phyloP scores from a whole-genome alignment of 345 rosid species.

The Aegle marmelos region DNA sequence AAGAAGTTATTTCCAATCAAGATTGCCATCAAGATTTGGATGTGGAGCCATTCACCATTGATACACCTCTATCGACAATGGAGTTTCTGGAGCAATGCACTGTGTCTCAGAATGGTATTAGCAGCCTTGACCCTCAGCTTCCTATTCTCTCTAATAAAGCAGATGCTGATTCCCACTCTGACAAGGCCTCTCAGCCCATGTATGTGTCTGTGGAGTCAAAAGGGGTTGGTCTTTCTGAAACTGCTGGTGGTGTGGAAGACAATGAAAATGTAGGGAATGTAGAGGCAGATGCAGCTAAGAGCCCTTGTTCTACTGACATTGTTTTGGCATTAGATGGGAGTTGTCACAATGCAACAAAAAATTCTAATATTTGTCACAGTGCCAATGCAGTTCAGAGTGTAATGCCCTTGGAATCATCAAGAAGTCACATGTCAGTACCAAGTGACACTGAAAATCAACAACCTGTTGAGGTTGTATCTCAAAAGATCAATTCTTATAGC shows the following conservation, averaged over 20 bases:
- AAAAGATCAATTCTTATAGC: constrained; percentile 10
- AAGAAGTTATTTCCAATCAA: constrained; percentile 1
- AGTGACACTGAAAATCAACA: constrained; percentile 4
- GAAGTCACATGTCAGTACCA: not conserved
- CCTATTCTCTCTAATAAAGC: constrained; percentile 3
- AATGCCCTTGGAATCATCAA: constrained; percentile 7
- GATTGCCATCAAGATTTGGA: not conserved
- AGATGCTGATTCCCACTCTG: not conserved
- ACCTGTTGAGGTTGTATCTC: constrained; percentile 7
- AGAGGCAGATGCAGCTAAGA: not conserved
- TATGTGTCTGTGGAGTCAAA: constrained; percentile 5
- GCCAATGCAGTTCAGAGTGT: not conserved
- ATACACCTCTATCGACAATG: not conserved
- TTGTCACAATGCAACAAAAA: not conserved
- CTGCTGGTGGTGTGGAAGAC: not conserved
- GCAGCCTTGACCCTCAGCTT: constrained; percentile 7
- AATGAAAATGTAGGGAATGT: constrained; percentile 9
- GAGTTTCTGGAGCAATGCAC: constrained; percentile 10
- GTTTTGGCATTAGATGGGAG: not conserved
- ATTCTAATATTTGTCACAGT: constrained; percentile 2
- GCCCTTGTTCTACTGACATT: not conserved
- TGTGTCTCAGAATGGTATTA: not conserved
- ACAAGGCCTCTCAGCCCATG: constrained; percentile 6
- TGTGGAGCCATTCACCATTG: constrained; percentile 4
- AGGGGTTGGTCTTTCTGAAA: not conserved